Conservation (phyloP, 164 flowering plant genomes). For the Euptelea pleiosperma region DNA sequence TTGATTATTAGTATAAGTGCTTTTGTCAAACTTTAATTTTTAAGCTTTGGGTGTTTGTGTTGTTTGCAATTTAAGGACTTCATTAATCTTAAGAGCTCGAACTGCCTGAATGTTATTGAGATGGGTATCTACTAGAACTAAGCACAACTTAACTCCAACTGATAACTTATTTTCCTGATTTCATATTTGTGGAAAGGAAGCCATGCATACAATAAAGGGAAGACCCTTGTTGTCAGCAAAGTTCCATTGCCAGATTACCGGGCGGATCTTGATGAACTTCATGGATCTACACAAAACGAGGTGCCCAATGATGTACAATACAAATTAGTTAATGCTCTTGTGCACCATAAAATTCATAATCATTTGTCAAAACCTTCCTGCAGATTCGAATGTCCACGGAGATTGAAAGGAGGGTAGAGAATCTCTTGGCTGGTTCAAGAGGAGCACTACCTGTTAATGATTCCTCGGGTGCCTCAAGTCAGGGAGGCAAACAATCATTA, state of each 20-base stretch:
- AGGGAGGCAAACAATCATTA: constrained; percentile 24
- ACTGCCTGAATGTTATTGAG: background rate
- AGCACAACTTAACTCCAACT: background rate
- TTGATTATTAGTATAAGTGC: no score
- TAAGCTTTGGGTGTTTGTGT: no score
- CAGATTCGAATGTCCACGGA: constrained; percentile 90
- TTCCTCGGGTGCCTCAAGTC: constrained; percentile 36
- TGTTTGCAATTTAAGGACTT: background rate
- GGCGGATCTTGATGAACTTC: constrained; percentile 96
- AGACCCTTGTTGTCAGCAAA: constrained; percentile 86
- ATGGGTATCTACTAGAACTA: background rate
- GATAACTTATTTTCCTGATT: constrained; percentile 18
- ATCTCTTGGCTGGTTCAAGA: constrained; percentile 50
- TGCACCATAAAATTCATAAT: background rate
- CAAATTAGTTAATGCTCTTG: background rate
- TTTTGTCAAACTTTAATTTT: no score
- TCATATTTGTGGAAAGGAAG: constrained; percentile 64
- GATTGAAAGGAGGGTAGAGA: constrained; percentile 67
- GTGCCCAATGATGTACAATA: constrained; percentile 25
- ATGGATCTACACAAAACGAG: constrained; percentile 93
- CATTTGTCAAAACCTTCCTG: constrained; percentile 9
- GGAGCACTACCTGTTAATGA: constrained; percentile 24
- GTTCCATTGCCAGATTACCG: constrained; percentile 84
- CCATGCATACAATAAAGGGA: constrained; percentile 90
- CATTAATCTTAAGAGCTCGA: background rate